Base-by-base conservation (phyloP, 1,139 yeast genomes). In the Nakaseomyces sp. region DNA sequence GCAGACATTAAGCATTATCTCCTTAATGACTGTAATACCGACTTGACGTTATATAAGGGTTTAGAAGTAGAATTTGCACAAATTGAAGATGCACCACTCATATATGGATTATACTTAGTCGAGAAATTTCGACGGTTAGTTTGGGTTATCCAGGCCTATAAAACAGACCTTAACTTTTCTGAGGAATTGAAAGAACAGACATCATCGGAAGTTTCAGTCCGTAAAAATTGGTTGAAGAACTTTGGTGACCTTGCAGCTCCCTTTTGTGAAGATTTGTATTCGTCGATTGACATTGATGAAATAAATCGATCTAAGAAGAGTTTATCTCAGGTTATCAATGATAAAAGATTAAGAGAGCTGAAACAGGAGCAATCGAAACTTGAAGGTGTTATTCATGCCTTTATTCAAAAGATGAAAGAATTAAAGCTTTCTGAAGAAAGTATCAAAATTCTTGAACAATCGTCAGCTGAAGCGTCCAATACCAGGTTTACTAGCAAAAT, bases 101-200 rank as follows among this genome's bases (percentile, higher is more conserved):
- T 87, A 1, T 86, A 85, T 59, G 97, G 97, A 1, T 73, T 84
- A 24, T 72, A 80, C 58, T 58, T 86, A 19, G 73, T 88, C 37
- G 96, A 89, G 55, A 71, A 70, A 41, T 64, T 83, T 45, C 72
- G 94, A 43, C 79, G 91, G 49, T 67, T 68, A 37, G 79, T 77
- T 50, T 86, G 95, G 93, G 67, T 72, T 20, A 72, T 72, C 41
- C 74, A 74, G 41, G 63, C 82, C 36, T 71, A 72, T 45, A 72
- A 73, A 1, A 58, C 77, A 1, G 72, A 74, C 0, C 67, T 68
- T 31, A 73, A 71, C 43, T 69, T 81, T 0, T 74, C 78, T 31
- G 88, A 81, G 51, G 78, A 75, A 45, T 65, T 83, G 45, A 76
- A 83, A 7, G 62, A 71, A 39, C 63, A 81, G 41, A 71, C 76